phyloP scores from a whole-genome alignment of 2,329 filamentous ascomycete species.

The Byssothecium circinans region DNA sequence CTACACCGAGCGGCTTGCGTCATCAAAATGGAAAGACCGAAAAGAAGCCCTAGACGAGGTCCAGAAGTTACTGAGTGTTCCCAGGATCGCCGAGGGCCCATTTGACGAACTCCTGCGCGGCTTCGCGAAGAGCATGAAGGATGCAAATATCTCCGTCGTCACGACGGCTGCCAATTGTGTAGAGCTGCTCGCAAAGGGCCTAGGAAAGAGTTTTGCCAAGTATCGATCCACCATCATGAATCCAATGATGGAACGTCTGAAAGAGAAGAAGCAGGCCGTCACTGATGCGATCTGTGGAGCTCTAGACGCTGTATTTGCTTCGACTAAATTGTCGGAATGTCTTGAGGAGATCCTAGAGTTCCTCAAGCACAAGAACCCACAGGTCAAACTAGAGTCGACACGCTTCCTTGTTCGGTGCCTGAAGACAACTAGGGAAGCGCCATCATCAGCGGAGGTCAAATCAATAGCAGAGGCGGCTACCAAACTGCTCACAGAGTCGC shows the following conservation, averaged over 20 bases:
- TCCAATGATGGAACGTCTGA: constrained; percentile 91
- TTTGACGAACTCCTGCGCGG: constrained; percentile 82
- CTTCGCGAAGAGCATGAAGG: constrained; percentile 97
- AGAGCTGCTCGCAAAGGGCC: constrained; percentile 81
- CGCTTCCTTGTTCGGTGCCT: constrained; percentile 90
- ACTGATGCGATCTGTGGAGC: constrained; percentile 85
- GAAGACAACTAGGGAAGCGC: constrained; percentile 79
- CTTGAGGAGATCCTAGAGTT: constrained; percentile 88
- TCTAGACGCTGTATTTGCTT: constrained; percentile 69
- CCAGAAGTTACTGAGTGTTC: constrained; percentile 75
- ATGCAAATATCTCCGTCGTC: constrained; percentile 94
- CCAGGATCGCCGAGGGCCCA: constrained; percentile 86
- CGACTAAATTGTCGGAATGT: constrained; percentile 77
- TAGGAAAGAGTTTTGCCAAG: constrained; percentile 76
- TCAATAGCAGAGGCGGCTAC: constrained; percentile 85
- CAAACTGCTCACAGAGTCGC: constrained; percentile 87
- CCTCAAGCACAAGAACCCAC: constrained; percentile 91
- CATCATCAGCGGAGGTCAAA: constrained; percentile 79
- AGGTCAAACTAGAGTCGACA: constrained; percentile 94
- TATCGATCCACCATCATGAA: constrained; percentile 80
- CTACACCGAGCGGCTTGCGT: constrained; percentile 80
- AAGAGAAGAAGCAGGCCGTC: constrained; percentile 93
- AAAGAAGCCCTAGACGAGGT: constrained; percentile 91
- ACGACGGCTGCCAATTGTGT: constrained; percentile 92
- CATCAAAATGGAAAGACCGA: constrained; percentile 97